Evolutionary conservation across 2,329 filamentous ascomycete species (phyloP), one percentile per base, ranked within the genome.

Genomic region (Lachnellula cervina): DNA sequence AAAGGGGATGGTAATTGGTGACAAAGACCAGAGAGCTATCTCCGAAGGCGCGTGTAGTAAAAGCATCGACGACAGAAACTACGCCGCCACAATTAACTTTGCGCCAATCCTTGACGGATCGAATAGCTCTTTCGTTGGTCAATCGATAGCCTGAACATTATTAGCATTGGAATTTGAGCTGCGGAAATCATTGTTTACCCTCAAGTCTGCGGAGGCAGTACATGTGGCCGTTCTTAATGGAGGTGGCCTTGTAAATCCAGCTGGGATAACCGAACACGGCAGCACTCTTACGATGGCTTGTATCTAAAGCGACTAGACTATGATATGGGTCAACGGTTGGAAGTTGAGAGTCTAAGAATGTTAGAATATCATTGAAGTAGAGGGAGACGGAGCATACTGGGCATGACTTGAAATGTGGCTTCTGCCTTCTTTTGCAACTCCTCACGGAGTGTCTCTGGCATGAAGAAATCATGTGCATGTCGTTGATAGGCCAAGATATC

Each of bases 11-110:
- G 68, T 96, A 99, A 70, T 96, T 90, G 59, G 90, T 94, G 23
- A 96, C 91, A 66, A 99, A 88, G 49, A 99, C 88, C 53, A 99
- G 80, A 3, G 94, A 97, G 72, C 90, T 96, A 70, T 97, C 94
- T 54, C 90, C 90, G 71, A 99, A 99, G 25, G 88, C 89, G 59
- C 91, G 80, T 13, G 90, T 95, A 0, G 94, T 99, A 67, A 99
- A 99, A 0, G 90, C 90, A 72, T 97, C 91, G 66, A 96, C 86
- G 8, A 96, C 83, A 0, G 87, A 88, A 32, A 97, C 93, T 19
- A 97, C 83, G 62, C 84, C 90, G 55, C 86, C 88, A 66, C 87
- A 93, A 67, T 83, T 81, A 49, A 99, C 82, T 56, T 88, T 84
- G 68, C 92, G 93, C 94, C 94, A 99, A 11, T 89, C 86, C 64